phyloP scores from a whole-genome alignment of 768 basidiomycete species.

The Podaxis carcinomalis region DNA sequence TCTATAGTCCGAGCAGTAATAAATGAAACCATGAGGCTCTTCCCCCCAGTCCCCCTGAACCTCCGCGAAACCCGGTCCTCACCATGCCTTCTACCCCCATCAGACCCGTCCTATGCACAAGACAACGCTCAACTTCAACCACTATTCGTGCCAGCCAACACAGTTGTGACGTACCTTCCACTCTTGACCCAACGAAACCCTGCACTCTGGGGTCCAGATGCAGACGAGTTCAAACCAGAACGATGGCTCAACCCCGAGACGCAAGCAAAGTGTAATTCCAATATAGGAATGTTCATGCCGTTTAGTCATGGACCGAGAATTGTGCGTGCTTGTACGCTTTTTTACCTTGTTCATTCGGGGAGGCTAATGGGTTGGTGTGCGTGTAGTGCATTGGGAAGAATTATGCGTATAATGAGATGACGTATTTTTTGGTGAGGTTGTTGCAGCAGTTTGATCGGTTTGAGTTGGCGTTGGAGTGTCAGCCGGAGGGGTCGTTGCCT shows the following conservation, averaged over 20 bases:
- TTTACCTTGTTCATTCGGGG: not conserved
- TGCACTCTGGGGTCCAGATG: conserved; percentile 70
- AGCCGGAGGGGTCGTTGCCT: conserved; percentile 59
- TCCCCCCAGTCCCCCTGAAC: conserved; percentile 77
- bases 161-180: conserved; percentile 55
- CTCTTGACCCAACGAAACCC: conserved; percentile 65
- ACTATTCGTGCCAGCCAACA: conserved; percentile 55
- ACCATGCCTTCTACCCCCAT: conserved; percentile 46
- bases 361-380: not conserved
- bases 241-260: conserved; percentile 66
- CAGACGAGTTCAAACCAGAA: conserved; percentile 74
- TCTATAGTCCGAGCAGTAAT: conserved; percentile 66
- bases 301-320: conserved; percentile 71
- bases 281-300: conserved; percentile 68
- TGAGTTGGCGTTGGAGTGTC: conserved; percentile 54
- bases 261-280: conserved; percentile 44
- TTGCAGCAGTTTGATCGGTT: conserved; percentile 63
- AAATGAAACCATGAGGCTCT: conserved; percentile 74
- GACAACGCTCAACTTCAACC: conserved; percentile 26
- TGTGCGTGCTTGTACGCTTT: conserved; percentile 24
- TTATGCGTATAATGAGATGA: conserved; percentile 73
- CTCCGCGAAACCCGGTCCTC: conserved; percentile 51
- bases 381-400: conserved; percentile 66
- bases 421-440: conserved; percentile 66
- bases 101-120: conserved; percentile 42